These are phyloP conservation scores for Pelargonium citronellum DNA, from an alignment of 441 rosid species.

Conservation along the genomic window DNA sequence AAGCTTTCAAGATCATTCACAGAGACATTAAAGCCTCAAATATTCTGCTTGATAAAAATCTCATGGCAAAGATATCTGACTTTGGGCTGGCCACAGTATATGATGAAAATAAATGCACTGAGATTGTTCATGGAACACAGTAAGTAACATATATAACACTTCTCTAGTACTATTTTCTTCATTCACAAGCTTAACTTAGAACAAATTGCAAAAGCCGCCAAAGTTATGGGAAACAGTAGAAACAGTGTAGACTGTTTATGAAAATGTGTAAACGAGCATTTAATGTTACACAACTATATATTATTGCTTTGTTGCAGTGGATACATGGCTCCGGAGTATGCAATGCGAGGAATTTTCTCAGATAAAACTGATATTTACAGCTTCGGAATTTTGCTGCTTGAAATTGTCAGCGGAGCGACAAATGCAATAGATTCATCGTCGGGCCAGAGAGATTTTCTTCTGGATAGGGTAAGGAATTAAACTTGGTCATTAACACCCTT, in stretches of 20 bases:
- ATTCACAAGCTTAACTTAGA: no score
- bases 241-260: no score
- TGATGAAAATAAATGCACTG: background rate
- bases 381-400: background rate
- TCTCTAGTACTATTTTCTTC: background rate
- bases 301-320: background rate
- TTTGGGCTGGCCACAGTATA: background rate
- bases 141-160: background rate
- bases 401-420: background rate
- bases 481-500: background rate
- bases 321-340: background rate
- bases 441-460: slow-evolving; percentile 1
- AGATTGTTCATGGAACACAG: background rate
- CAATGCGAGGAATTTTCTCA: background rate
- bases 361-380: background rate
- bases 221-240: no score
- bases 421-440: background rate
- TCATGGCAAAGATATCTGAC: background rate
- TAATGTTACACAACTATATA: background rate
- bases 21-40: slow-evolving; percentile 4
- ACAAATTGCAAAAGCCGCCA: no score
- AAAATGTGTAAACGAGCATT: background rate
- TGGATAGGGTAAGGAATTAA: background rate
- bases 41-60: background rate
- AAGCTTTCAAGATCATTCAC: background rate